Evolutionary conservation across 2,329 filamentous ascomycete species (phyloP).

Genomic region (Fusarium drepaniforme): DNA sequence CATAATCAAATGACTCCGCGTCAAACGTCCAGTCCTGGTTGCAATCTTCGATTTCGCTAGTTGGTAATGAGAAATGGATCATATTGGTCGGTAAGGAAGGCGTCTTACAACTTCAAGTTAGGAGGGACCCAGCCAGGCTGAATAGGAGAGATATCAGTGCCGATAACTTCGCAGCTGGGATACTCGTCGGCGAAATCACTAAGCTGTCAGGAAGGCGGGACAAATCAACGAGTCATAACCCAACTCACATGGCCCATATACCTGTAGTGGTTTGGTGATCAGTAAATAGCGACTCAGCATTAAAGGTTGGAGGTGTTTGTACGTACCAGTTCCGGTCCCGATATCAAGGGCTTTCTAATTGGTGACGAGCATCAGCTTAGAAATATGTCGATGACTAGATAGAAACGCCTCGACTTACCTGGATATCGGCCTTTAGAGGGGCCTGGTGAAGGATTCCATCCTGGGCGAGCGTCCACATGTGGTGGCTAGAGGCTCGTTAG

Average conservation of each 20-base stretch:
- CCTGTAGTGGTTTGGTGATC: not conserved
- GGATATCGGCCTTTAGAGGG: constrained; percentile 4
- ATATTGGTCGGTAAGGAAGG: too few relatives aligned
- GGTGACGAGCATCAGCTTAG: not conserved
- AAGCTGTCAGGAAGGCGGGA: constrained; percentile 30
- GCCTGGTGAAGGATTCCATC: constrained; percentile 42
- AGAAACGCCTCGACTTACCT: not conserved
- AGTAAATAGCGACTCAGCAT: not conserved
- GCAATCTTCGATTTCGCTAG: constrained; percentile 69
- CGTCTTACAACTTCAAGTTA: constrained; percentile 26
- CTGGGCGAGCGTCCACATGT: constrained; percentile 64
- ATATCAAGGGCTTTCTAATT: constrained; percentile 17
- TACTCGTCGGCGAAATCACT: constrained; percentile 63
- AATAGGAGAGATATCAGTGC: constrained; percentile 69
- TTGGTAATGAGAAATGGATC: not conserved
- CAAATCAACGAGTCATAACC: not conserved
- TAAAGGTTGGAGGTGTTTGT: not conserved
- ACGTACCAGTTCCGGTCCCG: constrained; percentile 25
- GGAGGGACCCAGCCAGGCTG: constrained; percentile 62
- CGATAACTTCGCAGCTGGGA: constrained; percentile 59
- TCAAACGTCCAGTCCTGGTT: constrained; percentile 62
- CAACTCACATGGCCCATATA: constrained; percentile 26
- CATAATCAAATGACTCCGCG: constrained; percentile 65
- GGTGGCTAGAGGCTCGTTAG: constrained; percentile 12
- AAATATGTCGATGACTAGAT: not conserved